These are phyloP conservation scores for Byssothecium circinans DNA, from an alignment of 2,329 filamentous ascomycete genomes.

Conservation along the genomic window DNA sequence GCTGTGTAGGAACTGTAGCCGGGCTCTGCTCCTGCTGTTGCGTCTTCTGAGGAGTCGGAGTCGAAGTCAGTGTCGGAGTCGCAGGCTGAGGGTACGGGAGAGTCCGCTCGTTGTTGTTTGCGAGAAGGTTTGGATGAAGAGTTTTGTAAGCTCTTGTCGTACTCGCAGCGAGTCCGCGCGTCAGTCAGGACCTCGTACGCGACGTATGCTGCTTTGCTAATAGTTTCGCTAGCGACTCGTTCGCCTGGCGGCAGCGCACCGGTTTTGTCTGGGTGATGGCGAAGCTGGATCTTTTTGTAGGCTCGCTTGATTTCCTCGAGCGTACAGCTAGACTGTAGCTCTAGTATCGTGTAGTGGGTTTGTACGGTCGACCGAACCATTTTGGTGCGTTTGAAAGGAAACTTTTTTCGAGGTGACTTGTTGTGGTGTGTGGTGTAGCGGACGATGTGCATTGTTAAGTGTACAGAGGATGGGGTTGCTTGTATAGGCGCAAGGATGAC, in stretches of 20 bases:
- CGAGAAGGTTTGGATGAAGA: background rate
- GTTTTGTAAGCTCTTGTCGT: background rate
- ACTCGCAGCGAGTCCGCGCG: background rate
- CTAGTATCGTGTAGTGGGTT: background rate
- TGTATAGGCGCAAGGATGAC: no score
- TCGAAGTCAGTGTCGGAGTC: no score
- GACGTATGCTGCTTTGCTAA: slow-evolving; percentile 3
- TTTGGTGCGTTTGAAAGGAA: no score
- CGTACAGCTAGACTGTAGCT: background rate
- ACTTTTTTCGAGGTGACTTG: no score
- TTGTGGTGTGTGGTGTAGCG: no score
- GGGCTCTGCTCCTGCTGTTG: background rate
- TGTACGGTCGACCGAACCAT: background rate
- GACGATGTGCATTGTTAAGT: no score
- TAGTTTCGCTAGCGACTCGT: background rate
- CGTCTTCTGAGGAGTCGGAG: background rate
- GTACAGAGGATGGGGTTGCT: no score
- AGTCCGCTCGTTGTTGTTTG: background rate
- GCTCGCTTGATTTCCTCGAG: slow-evolving; percentile 10
- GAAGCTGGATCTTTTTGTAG: slow-evolving; percentile 1
- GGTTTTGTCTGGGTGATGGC: slow-evolving; percentile 4
- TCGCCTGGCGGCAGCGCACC: background rate
- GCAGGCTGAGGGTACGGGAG: no score
- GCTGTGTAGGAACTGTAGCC: background rate
- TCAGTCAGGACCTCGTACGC: slow-evolving; percentile 2